These are phyloP conservation scores for Grosmannia penicillata DNA, from an alignment of 2,329 filamentous ascomycete species.

Conservation along the genomic window DNA sequence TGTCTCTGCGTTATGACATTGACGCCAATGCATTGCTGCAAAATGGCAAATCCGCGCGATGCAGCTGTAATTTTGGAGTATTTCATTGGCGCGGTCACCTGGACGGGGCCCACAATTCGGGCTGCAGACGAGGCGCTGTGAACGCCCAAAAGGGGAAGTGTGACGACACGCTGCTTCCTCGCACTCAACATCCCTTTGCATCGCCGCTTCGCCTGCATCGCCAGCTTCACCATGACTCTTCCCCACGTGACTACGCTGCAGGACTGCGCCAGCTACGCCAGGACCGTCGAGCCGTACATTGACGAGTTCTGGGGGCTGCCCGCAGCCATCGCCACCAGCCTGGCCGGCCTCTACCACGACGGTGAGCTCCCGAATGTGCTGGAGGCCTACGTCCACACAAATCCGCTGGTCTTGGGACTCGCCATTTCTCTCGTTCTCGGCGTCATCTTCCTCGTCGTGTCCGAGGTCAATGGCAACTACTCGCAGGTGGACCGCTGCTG, in stretches of 20 bases:
- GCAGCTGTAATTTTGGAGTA: too few relatives aligned
- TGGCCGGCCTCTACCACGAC: constrained; percentile 38
- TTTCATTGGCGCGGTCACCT: too few relatives aligned
- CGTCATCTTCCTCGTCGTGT: constrained; percentile 55
- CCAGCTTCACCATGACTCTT: constrained; percentile 41
- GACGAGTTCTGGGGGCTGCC: constrained; percentile 58
- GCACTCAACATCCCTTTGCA: too few relatives aligned
- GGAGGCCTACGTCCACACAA: constrained; percentile 67
- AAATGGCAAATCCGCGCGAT: too few relatives aligned
- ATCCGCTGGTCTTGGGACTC: constrained; percentile 66
- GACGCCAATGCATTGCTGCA: too few relatives aligned
- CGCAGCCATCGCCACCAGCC: constrained; percentile 42
- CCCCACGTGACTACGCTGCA: constrained; percentile 54
- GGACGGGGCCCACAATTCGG: too few relatives aligned
- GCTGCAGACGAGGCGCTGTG: neutral
- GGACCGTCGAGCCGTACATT: constrained; percentile 62
- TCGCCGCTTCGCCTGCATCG: neutral
- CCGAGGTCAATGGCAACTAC: constrained; percentile 84
- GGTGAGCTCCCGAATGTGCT: constrained; percentile 26
- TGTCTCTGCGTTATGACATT: too few relatives aligned
- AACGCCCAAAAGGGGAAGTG: too few relatives aligned
- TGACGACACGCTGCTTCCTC: too few relatives aligned
- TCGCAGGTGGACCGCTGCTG: constrained; percentile 92
- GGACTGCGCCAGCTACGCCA: constrained; percentile 63
- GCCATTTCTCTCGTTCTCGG: constrained; percentile 58